A percentile compares a stretch with the other conserved stretches of the same genome.
Evolutionary conservation across 2,329 filamentous ascomycete species (phyloP).

Genomic region (Leptographium radiaticola): DNA sequence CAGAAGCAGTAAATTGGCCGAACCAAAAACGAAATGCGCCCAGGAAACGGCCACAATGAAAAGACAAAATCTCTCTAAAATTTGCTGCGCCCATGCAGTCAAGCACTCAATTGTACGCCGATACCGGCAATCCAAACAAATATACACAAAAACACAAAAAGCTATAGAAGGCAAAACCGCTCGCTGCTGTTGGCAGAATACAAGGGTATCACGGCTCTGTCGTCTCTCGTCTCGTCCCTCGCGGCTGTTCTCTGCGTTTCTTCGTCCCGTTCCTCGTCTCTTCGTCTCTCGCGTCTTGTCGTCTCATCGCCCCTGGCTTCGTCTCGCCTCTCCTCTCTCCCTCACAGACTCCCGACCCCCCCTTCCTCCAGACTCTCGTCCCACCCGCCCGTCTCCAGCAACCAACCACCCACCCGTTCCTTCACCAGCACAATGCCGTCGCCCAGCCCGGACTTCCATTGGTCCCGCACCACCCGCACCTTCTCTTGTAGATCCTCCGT

Average conservation of each 20-base stretch:
- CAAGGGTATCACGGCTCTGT: no score
- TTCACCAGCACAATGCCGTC: constrained; percentile 61
- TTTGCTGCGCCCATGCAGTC: no score
- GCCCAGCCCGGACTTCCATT: constrained; percentile 82
- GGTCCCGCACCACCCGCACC: constrained; percentile 77
- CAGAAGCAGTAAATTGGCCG: neutral
- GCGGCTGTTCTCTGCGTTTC: no score
- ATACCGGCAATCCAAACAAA: no score
- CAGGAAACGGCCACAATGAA: neutral
- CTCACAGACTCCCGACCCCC: constrained; percentile 33
- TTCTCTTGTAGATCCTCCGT: constrained; percentile 89
- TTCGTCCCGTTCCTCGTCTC: neutral
- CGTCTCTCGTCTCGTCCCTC: no score
- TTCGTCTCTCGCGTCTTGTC: neutral
- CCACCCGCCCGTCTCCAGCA: constrained; percentile 74
- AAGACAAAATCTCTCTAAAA: no score
- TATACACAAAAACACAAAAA: no score
- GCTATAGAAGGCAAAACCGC: no score
- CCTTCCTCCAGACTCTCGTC: constrained; percentile 59
- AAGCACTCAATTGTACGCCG: no score
- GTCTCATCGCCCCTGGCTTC: neutral
- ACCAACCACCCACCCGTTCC: constrained; percentile 57
- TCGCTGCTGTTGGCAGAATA: no score
- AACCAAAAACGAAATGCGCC: neutral
- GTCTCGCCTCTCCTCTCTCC: neutral